Evolutionary conservation across 495 filamentous ascomycete species (phyloP).

Genomic region (Penicillium pancosmium): DNA sequence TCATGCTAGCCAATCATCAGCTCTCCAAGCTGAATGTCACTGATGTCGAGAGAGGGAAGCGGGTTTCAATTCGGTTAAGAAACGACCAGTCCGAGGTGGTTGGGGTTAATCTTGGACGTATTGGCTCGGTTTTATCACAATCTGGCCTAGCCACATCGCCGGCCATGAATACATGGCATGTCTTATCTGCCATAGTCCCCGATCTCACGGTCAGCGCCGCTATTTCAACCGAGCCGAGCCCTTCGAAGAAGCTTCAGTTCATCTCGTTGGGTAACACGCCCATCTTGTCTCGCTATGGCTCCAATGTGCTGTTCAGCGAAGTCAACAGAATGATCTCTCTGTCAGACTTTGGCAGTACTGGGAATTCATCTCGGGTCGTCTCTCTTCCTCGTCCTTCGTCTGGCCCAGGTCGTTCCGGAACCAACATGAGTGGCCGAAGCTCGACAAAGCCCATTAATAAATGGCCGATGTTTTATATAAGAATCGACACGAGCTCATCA

Average conservation of each 20-base stretch:
- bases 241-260: constrained; percentile 76
- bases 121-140: constrained; percentile 64
- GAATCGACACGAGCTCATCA: constrained; percentile 49
- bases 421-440: constrained; percentile 57
- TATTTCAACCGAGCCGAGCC: constrained; percentile 69
- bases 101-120: constrained; percentile 32
- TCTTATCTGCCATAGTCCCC: constrained; percentile 63
- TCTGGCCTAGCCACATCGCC: constrained; percentile 59
- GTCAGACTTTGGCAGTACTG: constrained; percentile 75
- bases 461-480: constrained; percentile 91
- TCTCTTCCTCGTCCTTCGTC: background rate
- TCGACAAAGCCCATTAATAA: constrained; percentile 69
- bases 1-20: constrained; percentile 62
- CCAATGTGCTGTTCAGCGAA: constrained; percentile 74
- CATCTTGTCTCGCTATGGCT: constrained; percentile 48
- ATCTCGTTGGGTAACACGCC: constrained; percentile 73
- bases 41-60: constrained; percentile 34
- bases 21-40: constrained; percentile 39
- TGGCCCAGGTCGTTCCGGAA: constrained; percentile 44
- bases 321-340: constrained; percentile 75
- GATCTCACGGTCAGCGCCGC: constrained; percentile 64
- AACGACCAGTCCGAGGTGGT: background rate
- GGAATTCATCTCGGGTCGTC: constrained; percentile 29
- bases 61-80: constrained; percentile 30
- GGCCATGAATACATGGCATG: constrained; percentile 62